Evolutionary conservation across 1,139 yeast genomes (phyloP).

Genomic region (Yamadazyma membranifaciens): DNA sequence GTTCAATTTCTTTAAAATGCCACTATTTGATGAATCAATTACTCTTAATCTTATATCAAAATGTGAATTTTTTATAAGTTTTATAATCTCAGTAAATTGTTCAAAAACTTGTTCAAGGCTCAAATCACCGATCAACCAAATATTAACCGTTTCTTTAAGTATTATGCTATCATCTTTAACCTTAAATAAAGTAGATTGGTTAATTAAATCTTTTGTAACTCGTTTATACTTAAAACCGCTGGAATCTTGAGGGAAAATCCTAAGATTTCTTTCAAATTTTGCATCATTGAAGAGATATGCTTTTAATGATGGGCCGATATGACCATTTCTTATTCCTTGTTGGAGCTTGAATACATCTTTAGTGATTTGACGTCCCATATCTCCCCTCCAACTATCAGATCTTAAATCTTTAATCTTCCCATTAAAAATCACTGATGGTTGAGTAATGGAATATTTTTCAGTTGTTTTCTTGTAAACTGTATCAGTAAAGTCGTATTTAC

Average conservation of each 20-base stretch:
- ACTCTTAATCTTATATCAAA: constrained; percentile 37
- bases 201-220: constrained; percentile 29
- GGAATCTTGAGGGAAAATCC: constrained; percentile 35
- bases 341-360: constrained; percentile 36
- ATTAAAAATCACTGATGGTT: constrained; percentile 63
- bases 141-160: constrained; percentile 24
- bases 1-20: constrained; percentile 9
- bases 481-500: constrained; percentile 26
- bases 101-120: constrained; percentile 27
- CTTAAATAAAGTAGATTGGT: constrained; percentile 19
- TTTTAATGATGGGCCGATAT: constrained; percentile 24
- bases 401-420: constrained; percentile 58
- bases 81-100: constrained; percentile 41
- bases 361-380: constrained; percentile 37
- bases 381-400: constrained; percentile 37
- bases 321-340: constrained; percentile 21
- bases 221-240: constrained; percentile 32
- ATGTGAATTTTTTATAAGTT: constrained; percentile 24
- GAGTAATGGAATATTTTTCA: constrained; percentile 36
- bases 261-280: constrained; percentile 29
- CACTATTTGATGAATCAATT: constrained; percentile 13
- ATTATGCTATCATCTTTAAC: constrained; percentile 14
- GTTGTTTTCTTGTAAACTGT: constrained; percentile 20
- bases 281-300: constrained; percentile 33
- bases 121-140: constrained; percentile 62